Percentiles rank a stretch among this genome's conserved stretches.
These are phyloP conservation scores for Alternaria arbusti DNA, from an alignment of 2,329 filamentous ascomycete species.

Conservation along the genomic window DNA sequence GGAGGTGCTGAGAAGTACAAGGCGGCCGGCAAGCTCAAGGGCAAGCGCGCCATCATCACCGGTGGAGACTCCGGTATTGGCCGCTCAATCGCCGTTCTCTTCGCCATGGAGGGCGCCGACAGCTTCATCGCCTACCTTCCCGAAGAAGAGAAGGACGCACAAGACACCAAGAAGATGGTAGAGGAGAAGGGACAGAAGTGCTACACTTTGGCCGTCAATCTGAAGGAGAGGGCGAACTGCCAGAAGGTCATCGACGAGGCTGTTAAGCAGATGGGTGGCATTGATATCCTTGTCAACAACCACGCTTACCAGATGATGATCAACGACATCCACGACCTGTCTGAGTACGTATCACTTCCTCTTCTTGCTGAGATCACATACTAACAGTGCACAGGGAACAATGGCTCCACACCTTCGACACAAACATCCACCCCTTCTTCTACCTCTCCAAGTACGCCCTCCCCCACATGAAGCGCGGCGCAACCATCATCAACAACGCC, in stretches of 20 bases:
- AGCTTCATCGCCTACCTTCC: slow-evolving; percentile 76
- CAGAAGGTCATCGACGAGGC: slow-evolving; percentile 72
- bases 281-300: slow-evolving; percentile 80
- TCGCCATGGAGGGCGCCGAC: slow-evolving; percentile 80
- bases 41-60: slow-evolving; percentile 79
- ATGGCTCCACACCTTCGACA: slow-evolving; percentile 80
- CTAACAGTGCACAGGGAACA: slow-evolving; percentile 64
- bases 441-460: slow-evolving; percentile 79
- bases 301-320: slow-evolving; percentile 76
- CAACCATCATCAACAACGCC: slow-evolving; percentile 83
- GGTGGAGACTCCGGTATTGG: slow-evolving; percentile 83
- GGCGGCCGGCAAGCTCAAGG: slow-evolving; percentile 75
- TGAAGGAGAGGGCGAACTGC: slow-evolving; percentile 72
- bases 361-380: rapidly evolving
- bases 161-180: slow-evolving; percentile 74
- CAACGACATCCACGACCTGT: slow-evolving; percentile 72
- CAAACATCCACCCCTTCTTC: slow-evolving; percentile 84
- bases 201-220: slow-evolving; percentile 67
- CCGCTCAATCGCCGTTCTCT: slow-evolving; percentile 75
- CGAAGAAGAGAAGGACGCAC: slow-evolving; percentile 76
- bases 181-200: slow-evolving; percentile 71
- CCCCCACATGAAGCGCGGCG: slow-evolving; percentile 75
- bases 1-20: slow-evolving; percentile 74
- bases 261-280: slow-evolving; percentile 67
- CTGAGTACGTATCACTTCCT: slow-evolving; percentile 61